These are phyloP conservation scores for Alternaria viburni DNA, from an alignment of 2,329 filamentous ascomycete genomes.

Conservation along the genomic window DNA sequence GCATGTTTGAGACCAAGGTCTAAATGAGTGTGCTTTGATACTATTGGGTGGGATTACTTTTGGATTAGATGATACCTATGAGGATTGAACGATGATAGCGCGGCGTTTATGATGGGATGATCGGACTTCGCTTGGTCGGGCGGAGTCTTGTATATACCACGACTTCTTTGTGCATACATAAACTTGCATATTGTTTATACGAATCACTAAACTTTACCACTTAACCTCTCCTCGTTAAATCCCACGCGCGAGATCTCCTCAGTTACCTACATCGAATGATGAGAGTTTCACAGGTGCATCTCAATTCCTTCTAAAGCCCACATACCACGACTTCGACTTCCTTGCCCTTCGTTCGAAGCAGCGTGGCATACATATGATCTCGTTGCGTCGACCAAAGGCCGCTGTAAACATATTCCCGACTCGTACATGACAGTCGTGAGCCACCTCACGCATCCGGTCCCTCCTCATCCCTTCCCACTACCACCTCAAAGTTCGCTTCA, in stretches of 20 bases:
- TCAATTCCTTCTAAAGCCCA: neutral
- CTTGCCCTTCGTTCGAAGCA: neutral
- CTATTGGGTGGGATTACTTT: neutral
- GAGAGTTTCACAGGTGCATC: neutral
- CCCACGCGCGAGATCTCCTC: neutral
- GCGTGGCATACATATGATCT: neutral
- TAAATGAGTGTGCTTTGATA: neutral
- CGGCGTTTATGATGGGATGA: neutral
- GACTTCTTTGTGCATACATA: neutral
- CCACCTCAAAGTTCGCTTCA: neutral
- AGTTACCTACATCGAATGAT: neutral
- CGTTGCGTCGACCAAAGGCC: too few species aligned
- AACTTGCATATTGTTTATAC: neutral
- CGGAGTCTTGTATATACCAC: conserved; percentile 2
- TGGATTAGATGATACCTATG: conserved; percentile 1
- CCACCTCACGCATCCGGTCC: neutral
- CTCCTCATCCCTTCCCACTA: neutral
- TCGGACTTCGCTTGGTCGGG: neutral
- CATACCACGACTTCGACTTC: neutral
- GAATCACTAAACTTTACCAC: neutral
- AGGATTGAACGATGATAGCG: neutral
- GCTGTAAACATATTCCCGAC: neutral
- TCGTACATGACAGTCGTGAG: neutral
- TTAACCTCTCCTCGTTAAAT: neutral
- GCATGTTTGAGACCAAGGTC: conserved; percentile 21